A percentile compares a stretch with the other conserved stretches of the same genome.
phyloP scores from a whole-genome alignment of 805 yeast species.

The Kuraishia borneana region DNA sequence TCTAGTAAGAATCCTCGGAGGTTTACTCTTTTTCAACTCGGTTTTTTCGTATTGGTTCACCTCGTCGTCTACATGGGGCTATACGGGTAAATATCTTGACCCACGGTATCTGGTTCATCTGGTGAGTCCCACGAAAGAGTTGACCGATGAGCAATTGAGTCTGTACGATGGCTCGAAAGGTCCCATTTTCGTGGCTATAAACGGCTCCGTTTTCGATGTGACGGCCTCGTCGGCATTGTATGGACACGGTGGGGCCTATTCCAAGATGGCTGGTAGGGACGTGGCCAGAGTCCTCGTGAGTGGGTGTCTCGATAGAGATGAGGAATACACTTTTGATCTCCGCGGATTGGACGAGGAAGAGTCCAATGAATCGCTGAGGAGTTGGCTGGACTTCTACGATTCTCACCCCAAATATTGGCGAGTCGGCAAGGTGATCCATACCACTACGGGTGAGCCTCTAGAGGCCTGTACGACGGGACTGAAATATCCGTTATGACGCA shows the following conservation, averaged over 20 bases:
- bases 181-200: slow-evolving; percentile 49
- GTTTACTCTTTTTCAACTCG: slow-evolving; percentile 33
- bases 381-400: slow-evolving; percentile 44
- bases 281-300: slow-evolving; percentile 61
- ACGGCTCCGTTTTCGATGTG: slow-evolving; percentile 60
- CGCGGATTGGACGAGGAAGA: slow-evolving; percentile 39
- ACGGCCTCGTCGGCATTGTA: slow-evolving; percentile 35
- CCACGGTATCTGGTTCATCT: slow-evolving; percentile 24
- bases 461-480: slow-evolving; percentile 25
- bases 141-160: slow-evolving; percentile 35
- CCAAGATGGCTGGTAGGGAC: slow-evolving; percentile 51
- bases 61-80: slow-evolving; percentile 49
- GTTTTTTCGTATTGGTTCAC: slow-evolving; percentile 49
- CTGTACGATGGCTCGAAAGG: slow-evolving; percentile 39
- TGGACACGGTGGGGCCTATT: slow-evolving; percentile 49
- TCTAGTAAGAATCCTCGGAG: slow-evolving; percentile 29
- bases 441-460: slow-evolving; percentile 37
- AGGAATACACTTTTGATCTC: slow-evolving; percentile 55
- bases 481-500: slow-evolving; percentile 6
- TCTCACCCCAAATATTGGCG: slow-evolving; percentile 43
- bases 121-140: slow-evolving; percentile 12
- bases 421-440: slow-evolving; percentile 45
- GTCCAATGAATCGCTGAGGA: slow-evolving; percentile 25
- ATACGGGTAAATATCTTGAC: slow-evolving; percentile 37
- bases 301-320: slow-evolving; percentile 46